Evolutionary conservation across 129 eudicot species (phyloP).

Genomic region (Escallonia rubra): DNA sequence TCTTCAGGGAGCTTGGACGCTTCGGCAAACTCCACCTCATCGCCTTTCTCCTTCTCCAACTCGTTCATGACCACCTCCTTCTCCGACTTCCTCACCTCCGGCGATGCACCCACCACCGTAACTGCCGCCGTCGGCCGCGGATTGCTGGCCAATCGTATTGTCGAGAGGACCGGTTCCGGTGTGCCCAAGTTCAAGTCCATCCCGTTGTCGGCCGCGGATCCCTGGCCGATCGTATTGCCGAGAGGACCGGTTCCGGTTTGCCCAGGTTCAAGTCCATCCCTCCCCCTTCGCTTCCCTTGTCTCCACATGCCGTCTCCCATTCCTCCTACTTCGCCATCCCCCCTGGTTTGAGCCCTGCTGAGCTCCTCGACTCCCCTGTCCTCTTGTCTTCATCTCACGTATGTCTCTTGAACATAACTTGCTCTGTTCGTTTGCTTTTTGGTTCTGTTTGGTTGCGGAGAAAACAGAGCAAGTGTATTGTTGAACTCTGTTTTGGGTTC

Average conservation of each 20-base stretch:
- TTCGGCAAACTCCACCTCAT: constrained; percentile 24
- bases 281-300: constrained; percentile 75
- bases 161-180: constrained; percentile 55
- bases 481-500: too few species aligned
- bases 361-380: too few species aligned
- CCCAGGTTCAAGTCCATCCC: constrained; percentile 85
- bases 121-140: too few species aligned
- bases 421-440: too few species aligned
- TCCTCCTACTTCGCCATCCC: constrained; percentile 80
- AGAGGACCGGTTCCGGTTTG: constrained; percentile 53
- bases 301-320: constrained; percentile 60
- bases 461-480: too few species aligned
- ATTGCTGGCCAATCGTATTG: constrained; percentile 50
- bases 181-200: constrained; percentile 78
- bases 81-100: constrained; percentile 44
- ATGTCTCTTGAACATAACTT: too few species aligned
- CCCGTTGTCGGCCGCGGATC: constrained; percentile 35
- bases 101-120: constrained; percentile 14
- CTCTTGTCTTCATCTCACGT: too few species aligned
- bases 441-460: too few species aligned
- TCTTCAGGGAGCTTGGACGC: constrained; percentile 31
- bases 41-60: constrained; percentile 23
- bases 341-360: too few species aligned
- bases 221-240: constrained; percentile 53
- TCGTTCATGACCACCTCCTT: constrained; percentile 36